A percentile compares a stretch with the other conserved stretches of the same genome.
Conservation (phyloP, 805 yeast genomes). For the Dipodascopsis uninucleata region DNA sequence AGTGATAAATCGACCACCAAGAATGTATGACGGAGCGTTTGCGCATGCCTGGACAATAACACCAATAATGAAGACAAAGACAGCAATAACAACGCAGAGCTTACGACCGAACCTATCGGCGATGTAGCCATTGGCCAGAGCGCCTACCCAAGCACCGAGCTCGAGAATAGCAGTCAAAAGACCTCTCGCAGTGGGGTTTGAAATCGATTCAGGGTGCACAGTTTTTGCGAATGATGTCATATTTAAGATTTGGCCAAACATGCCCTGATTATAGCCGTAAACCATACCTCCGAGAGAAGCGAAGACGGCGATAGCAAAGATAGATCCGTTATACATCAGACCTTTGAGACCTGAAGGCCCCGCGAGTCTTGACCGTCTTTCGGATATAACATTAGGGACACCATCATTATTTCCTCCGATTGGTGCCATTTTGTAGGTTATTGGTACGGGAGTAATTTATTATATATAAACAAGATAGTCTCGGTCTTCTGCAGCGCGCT, state of each 20-base stretch:
- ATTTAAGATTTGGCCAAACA: slow-evolving; percentile 28
- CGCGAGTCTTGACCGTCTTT: slow-evolving; percentile 13
- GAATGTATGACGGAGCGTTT: slow-evolving; percentile 24
- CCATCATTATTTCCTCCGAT: slow-evolving; percentile 1
- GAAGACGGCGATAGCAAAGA: slow-evolving; percentile 29
- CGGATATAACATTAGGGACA: slow-evolving; percentile 7
- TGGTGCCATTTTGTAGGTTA: slow-evolving; percentile 8
- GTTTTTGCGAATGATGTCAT: slow-evolving; percentile 27
- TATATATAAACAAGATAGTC: too few species aligned
- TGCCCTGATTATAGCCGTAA: slow-evolving; percentile 33
- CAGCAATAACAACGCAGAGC: slow-evolving; percentile 21
- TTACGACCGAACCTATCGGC: slow-evolving; percentile 24
- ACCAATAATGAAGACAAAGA: slow-evolving; percentile 16
- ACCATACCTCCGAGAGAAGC: slow-evolving; percentile 34
- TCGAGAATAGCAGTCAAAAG: slow-evolving; percentile 4
- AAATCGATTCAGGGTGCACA: slow-evolving; percentile 24
- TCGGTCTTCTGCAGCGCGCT: too few species aligned
- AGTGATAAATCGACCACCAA: slow-evolving; percentile 50
- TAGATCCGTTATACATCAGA: slow-evolving; percentile 26
- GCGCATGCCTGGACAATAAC: slow-evolving; percentile 1
- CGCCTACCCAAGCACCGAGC: slow-evolving; percentile 24
- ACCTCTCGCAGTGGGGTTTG: slow-evolving; percentile 25
- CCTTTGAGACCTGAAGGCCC: slow-evolving; percentile 28
- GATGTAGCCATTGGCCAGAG: slow-evolving; percentile 17
- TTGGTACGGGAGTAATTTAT: too few species aligned